Evolutionary conservation across 1,139 yeast species (phyloP), one percentile per base, ranked within the genome.

Genomic region (Sugiyamaella pinicola): DNA sequence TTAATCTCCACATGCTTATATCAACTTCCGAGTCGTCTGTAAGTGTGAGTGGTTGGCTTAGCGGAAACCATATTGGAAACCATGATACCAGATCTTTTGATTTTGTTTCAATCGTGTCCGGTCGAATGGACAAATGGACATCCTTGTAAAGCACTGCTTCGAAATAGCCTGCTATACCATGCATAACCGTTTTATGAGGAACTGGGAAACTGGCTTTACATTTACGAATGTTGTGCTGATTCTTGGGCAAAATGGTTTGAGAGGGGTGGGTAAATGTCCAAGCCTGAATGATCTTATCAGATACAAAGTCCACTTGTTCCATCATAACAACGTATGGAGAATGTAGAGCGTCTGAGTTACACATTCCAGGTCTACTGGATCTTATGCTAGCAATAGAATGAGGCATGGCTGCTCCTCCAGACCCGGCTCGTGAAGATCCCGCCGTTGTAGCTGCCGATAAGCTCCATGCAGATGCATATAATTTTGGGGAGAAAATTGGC

Each of bases 51-150:
- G 85, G 83, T 6, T 74, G 72, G 45, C 74, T 72, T 1, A 87
- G 64, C 0, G 96, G 96, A 65, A 90, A 85, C 61, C 84, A 76
- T 26, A 85, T 72, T 0, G 96, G 96, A 54, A 84, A 79, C 90
- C 90, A 84, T 0, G 87, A 82, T 12, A 73, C 68, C 66, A 82
- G 63, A 60, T 78, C 83, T 67, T 81, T 76, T 2, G 93, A 84
- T 31, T 72, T 74, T 63, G 59, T 63, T 59, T 56, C 74, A 65
- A 55, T 61, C 44, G 61, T 65, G 37, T 74, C 74, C 0, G 87
- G 87, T 5, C 76, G 68, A 15, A 80, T 84, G 5, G 85, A 79
- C 4, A 90, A 70, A 18, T 68, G 69, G 31, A 84, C 73, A 47
- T 81, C 83, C 0, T 78, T 80, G 65, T 82, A 87, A 13, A 90